phyloP scores from a whole-genome alignment of 257 asterid genomes.

The Parsonsia alboflavescens region DNA sequence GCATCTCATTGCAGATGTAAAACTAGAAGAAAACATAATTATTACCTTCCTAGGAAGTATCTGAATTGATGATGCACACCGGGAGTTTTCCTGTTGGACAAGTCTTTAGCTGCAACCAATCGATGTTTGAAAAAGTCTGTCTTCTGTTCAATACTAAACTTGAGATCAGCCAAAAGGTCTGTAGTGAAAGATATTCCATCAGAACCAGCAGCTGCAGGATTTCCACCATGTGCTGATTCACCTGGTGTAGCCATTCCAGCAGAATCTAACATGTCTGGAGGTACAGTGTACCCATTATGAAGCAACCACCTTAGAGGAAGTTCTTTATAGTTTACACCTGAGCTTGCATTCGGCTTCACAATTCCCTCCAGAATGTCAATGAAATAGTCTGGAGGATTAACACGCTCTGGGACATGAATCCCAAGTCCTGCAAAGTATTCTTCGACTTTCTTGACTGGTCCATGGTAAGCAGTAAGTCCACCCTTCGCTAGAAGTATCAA shows the following conservation, averaged over 20 bases:
- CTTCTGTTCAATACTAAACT: conserved; percentile 54
- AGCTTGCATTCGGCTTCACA: conserved; percentile 43
- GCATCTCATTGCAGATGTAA: not conserved
- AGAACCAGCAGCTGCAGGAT: conserved; percentile 29
- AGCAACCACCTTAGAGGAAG: conserved; percentile 99
- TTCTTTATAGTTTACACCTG: conserved; percentile 67
- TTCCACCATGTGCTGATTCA: conserved; percentile 49
- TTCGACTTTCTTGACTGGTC: conserved; percentile 93
- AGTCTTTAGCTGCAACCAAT: conserved; percentile 48
- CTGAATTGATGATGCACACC: conserved; percentile 49
- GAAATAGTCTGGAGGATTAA: conserved; percentile 95
- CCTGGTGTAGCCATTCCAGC: conserved; percentile 50
- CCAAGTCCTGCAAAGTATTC: conserved; percentile 88
- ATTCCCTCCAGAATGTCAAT: conserved; percentile 95
- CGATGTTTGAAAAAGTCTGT: conserved; percentile 54
- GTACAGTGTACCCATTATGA: conserved; percentile 92
- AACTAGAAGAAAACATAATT: not conserved
- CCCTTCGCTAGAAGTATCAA: conserved; percentile 96
- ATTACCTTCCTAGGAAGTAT: conserved; percentile 83
- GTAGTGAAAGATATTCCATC: conserved; percentile 57
- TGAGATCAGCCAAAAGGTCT: conserved; percentile 79
- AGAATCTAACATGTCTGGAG: conserved; percentile 83
- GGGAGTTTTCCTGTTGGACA: conserved; percentile 64
- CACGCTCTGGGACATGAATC: conserved; percentile 80
- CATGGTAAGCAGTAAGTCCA: conserved; percentile 91